Percentiles rank a stretch among this genome's conserved stretches.
phyloP scores from a whole-genome alignment of 2,329 filamentous ascomycete genomes.

The Fusarium chaquense region DNA sequence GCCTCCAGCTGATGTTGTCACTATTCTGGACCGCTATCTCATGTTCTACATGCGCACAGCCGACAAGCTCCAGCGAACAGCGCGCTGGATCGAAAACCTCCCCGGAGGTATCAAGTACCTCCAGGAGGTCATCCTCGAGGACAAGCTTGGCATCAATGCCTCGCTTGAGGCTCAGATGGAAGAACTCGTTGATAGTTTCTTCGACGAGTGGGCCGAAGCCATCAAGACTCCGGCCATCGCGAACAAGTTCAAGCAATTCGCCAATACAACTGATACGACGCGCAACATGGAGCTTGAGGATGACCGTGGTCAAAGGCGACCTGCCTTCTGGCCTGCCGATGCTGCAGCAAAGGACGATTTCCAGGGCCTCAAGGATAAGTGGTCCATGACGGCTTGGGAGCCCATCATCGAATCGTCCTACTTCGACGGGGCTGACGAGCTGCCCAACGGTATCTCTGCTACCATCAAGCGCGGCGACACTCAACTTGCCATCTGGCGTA shows the following conservation, averaged over 20 bases:
- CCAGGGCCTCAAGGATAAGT: constrained; percentile 70
- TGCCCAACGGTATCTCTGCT: constrained; percentile 78
- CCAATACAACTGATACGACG: constrained; percentile 79
- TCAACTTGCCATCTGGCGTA: constrained; percentile 87
- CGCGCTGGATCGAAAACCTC: constrained; percentile 85
- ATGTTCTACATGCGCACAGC: constrained; percentile 95
- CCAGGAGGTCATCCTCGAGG: constrained; percentile 83
- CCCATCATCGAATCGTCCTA: constrained; percentile 78
- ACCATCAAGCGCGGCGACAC: constrained; percentile 89
- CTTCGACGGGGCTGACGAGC: constrained; percentile 73
- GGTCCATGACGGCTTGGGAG: constrained; percentile 77
- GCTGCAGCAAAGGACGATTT: constrained; percentile 77
- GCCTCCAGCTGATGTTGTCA: constrained; percentile 81
- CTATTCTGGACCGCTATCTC: constrained; percentile 88
- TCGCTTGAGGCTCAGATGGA: constrained; percentile 90
- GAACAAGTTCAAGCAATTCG: constrained; percentile 83
- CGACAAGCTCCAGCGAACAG: constrained; percentile 89
- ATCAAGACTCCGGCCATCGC: constrained; percentile 75
- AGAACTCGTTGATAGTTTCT: constrained; percentile 83
- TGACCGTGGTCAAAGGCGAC: constrained; percentile 79
- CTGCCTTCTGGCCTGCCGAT: constrained; percentile 81
- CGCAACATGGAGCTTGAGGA: constrained; percentile 76
- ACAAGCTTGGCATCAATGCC: constrained; percentile 86
- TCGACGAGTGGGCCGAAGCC: constrained; percentile 92
- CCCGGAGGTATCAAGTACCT: constrained; percentile 88